Percentiles rank a stretch among this genome's conserved stretches.
Evolutionary conservation across 345 rosid species (phyloP).

Genomic region (Populus alba): DNA sequence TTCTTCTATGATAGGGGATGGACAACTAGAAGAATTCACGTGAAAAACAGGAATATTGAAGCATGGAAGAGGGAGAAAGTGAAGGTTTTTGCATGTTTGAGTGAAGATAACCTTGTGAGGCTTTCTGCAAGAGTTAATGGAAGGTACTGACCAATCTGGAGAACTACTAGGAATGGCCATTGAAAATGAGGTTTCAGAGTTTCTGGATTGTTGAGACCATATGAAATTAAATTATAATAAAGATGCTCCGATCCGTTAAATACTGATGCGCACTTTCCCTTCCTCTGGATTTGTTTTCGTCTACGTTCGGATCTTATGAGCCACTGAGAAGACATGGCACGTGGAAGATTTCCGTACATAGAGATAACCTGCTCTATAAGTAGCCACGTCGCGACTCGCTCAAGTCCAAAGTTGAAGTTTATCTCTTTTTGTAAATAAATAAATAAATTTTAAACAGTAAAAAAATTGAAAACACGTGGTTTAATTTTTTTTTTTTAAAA

Average conservation of each 20-base stretch:
- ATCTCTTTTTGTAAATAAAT: not conserved
- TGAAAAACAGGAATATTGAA: conserved; percentile 33
- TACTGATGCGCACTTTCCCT: not conserved
- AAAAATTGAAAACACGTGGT: too few relatives aligned
- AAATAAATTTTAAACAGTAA: too few relatives aligned
- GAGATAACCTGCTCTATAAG: not conserved
- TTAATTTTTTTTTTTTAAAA: too few relatives aligned
- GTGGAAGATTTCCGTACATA: conserved; percentile 8
- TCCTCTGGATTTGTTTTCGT: not conserved
- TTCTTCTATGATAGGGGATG: conserved; percentile 46
- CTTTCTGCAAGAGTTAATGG: conserved; percentile 23
- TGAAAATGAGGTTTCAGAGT: not conserved
- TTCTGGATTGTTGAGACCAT: not conserved
- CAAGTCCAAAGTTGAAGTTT: not conserved
- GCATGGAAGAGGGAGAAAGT: conserved; percentile 20
- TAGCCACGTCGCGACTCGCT: conserved; percentile 7
- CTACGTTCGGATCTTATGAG: not conserved
- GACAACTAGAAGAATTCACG: conserved; percentile 34
- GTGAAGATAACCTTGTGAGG: conserved; percentile 17
- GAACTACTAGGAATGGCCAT: conserved; percentile 46
- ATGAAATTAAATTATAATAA: not conserved
- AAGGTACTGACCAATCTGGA: conserved; percentile 42
- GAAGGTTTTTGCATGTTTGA: conserved; percentile 32
- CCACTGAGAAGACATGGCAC: conserved; percentile 16
- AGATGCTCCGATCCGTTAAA: not conserved